A percentile compares a stretch with the other conserved stretches of the same genome.
These are phyloP conservation scores for Berkeleyomyces rouxiae DNA, from an alignment of 2,329 filamentous ascomycete genomes.

Conservation along the genomic window DNA sequence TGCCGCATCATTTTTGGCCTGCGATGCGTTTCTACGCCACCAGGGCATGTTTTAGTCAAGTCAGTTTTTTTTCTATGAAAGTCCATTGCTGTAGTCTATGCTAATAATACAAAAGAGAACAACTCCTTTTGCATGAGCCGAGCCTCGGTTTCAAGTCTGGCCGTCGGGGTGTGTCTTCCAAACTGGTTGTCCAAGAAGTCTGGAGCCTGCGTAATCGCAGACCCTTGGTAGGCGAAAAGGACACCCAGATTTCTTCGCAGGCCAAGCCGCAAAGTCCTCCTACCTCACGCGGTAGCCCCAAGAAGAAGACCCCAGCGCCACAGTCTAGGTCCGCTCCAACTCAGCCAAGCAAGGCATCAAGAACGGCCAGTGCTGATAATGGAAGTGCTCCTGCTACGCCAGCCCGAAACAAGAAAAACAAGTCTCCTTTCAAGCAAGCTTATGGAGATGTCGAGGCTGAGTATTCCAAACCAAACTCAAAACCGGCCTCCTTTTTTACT, in stretches of 20 bases:
- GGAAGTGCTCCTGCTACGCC: background rate
- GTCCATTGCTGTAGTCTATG: background rate
- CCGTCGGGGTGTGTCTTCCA: background rate
- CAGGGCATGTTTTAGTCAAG: conserved; percentile 24
- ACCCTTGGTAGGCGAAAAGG: background rate
- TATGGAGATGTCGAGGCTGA: background rate
- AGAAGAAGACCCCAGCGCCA: conserved; percentile 20
- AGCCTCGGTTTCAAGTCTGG: background rate
- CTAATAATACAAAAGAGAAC: conserved; percentile 19
- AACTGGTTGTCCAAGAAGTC: background rate
- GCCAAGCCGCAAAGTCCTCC: background rate
- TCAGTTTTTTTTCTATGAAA: conserved; percentile 16
- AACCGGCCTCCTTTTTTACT: background rate
- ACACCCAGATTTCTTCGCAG: background rate
- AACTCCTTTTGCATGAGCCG: conserved; percentile 21
- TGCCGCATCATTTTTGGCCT: conserved; percentile 22
- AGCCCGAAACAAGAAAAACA: background rate
- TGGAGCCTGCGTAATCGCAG: background rate
- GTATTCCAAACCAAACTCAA: background rate
- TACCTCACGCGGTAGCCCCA: conserved; percentile 17
- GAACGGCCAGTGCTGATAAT: background rate
- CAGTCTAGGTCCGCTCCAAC: conserved; percentile 17
- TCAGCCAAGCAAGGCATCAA: conserved; percentile 5
- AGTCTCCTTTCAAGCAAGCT: background rate
- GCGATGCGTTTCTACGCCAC: conserved; percentile 21